Evolutionary conservation across 2,329 filamentous ascomycete genomes (phyloP).

Genomic region (Neonectria faginata): DNA sequence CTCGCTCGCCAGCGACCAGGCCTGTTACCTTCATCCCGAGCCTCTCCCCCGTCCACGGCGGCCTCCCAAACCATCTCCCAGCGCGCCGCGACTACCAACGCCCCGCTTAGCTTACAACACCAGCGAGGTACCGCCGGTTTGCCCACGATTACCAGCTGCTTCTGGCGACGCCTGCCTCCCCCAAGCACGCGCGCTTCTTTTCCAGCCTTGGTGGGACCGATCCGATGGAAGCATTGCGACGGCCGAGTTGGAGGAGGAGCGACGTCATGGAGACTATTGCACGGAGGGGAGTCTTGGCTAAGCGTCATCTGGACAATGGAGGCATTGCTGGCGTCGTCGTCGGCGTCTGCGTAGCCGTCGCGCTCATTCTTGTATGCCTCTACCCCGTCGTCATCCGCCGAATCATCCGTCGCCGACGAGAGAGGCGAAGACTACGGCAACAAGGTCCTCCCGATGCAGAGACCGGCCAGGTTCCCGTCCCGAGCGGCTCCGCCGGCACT

Average conservation of each 20-base stretch:
- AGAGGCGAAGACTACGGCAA: conserved; percentile 36
- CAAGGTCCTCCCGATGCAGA: conserved; percentile 42
- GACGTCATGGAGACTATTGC: conserved; percentile 39
- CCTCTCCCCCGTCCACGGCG: conserved; percentile 36
- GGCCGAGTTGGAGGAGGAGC: conserved; percentile 39
- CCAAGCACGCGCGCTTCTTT: conserved; percentile 18
- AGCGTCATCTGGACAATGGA: conserved; percentile 49
- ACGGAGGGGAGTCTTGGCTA: conserved; percentile 36
- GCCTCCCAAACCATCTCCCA: conserved; percentile 38
- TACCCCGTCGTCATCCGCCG: conserved; percentile 54
- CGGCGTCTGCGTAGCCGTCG: conserved; percentile 50
- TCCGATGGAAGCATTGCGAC: conserved; percentile 40
- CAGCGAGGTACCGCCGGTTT: conserved; percentile 31
- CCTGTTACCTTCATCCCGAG: conserved; percentile 28
- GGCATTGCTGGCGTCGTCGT: conserved; percentile 54
- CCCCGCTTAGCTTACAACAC: conserved; percentile 36
- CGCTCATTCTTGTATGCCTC: conserved; percentile 52
- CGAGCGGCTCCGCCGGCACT: conserved; percentile 24
- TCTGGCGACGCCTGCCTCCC: conserved; percentile 33
- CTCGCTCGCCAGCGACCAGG: conserved; percentile 33
- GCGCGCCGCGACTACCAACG: conserved; percentile 30
- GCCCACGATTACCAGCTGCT: conserved; percentile 30
- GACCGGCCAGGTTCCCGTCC: conserved; percentile 41
- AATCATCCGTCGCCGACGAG: conserved; percentile 44
- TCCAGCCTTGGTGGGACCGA: conserved; percentile 26